Percentiles rank a stretch among this genome's conserved stretches.
These are phyloP conservation scores for Suillus sp. DNA, from an alignment of 768 basidiomycete species.

Conservation along the genomic window DNA sequence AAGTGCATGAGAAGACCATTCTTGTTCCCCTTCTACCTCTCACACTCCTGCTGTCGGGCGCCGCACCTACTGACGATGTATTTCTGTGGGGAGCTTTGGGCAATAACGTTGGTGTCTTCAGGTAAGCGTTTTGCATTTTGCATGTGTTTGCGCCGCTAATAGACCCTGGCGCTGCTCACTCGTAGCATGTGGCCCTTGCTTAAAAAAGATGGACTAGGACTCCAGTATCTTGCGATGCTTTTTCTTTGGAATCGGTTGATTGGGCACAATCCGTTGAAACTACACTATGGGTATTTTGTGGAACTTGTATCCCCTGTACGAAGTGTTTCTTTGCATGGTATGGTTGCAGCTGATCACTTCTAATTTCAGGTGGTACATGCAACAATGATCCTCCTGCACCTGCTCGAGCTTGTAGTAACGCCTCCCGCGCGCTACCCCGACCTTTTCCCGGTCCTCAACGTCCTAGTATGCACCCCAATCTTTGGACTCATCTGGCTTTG, in stretches of 20 bases:
- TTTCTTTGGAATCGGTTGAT: conserved; percentile 82
- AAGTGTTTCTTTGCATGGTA: not conserved
- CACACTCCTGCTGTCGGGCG: conserved; percentile 68
- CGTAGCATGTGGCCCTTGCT: conserved; percentile 91
- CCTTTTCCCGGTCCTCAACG: conserved; percentile 82
- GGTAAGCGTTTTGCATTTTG: conserved; percentile 49
- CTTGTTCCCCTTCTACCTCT: conserved; percentile 84
- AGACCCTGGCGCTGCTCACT: not conserved
- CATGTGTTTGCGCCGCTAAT: conserved; percentile 5
- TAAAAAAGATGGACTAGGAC: conserved; percentile 70
- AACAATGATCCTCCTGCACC: conserved; percentile 56
- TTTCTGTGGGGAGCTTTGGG: conserved; percentile 41
- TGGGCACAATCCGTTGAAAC: conserved; percentile 69
- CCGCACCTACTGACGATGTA: conserved; percentile 29
- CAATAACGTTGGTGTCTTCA: conserved; percentile 87
- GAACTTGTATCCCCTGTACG: conserved; percentile 54
- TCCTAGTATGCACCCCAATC: conserved; percentile 76
- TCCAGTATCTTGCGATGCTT: conserved; percentile 71
- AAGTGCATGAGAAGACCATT: conserved; percentile 95
- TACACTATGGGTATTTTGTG: conserved; percentile 48
- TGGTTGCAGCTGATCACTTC: not conserved
- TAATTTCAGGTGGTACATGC: conserved; percentile 52
- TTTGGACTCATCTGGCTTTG: conserved; percentile 87
- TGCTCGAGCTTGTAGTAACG: conserved; percentile 57
- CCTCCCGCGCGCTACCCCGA: conserved; percentile 84